These are phyloP conservation scores for Tillandsia leiboldiana DNA, from an alignment of 176 grass and related monocot species.

Conservation along the genomic window DNA sequence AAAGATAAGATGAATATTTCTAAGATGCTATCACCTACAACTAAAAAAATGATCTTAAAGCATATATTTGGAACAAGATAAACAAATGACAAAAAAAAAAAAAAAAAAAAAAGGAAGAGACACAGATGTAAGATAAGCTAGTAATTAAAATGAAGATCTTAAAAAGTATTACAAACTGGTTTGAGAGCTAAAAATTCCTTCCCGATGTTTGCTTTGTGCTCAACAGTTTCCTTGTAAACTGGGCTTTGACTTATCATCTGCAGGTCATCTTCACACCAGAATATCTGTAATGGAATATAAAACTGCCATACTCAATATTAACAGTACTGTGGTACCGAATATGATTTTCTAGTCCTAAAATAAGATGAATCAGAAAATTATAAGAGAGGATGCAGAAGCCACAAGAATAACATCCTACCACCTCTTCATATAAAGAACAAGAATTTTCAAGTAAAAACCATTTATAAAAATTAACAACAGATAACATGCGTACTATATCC, in stretches of 20 bases:
- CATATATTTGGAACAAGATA: no score
- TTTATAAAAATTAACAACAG: no score
- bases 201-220: constrained; percentile 13
- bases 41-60: no score
- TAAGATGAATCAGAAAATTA: neutral
- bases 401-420: no score
- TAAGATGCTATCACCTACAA: no score
- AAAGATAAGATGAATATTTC: no score
- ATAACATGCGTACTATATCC: no score
- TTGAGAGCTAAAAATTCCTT: constrained; percentile 32
- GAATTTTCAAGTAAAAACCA: no score
- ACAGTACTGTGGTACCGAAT: neutral
- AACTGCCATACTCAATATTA: neutral
- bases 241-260: constrained; percentile 24
- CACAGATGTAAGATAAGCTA: neutral
- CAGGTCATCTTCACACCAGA: constrained; percentile 46
- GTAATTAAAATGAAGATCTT: neutral
- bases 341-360: neutral
- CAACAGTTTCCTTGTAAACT: constrained; percentile 29
- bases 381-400: neutral
- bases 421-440: no score
- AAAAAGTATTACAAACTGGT: constrained; percentile 24
- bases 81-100: neutral
- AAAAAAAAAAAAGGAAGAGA: neutral
- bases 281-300: constrained; percentile 20